These are phyloP conservation scores for Populus hybrid DNA, from an alignment of 441 rosid genomes.

Conservation along the genomic window DNA sequence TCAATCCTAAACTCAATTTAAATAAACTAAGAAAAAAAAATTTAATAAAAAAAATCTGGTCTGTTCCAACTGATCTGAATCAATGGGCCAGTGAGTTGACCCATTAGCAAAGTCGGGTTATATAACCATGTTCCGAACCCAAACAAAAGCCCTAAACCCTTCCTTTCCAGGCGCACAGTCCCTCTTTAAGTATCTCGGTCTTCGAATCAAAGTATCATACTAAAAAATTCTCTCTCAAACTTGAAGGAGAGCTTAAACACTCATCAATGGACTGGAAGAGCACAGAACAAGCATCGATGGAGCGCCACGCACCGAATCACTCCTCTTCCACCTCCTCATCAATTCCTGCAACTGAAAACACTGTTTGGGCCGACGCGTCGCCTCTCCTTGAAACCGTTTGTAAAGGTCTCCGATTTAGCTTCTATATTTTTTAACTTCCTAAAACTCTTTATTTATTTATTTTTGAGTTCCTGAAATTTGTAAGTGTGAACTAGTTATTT, in stretches of 20 bases:
- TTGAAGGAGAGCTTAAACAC: neutral
- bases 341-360: slow-evolving; percentile 59
- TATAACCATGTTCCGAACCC: neutral
- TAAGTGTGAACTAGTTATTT: neutral
- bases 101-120: neutral
- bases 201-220: neutral
- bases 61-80: neutral
- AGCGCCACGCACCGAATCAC: slow-evolving; percentile 32
- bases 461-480: neutral
- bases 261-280: slow-evolving; percentile 14
- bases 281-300: slow-evolving; percentile 36
- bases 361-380: slow-evolving; percentile 88
- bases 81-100: neutral
- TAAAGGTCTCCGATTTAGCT: slow-evolving; percentile 37
- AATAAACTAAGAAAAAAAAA: too few relatives aligned
- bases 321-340: slow-evolving; percentile 16
- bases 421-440: neutral
- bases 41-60: too few relatives aligned
- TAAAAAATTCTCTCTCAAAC: neutral
- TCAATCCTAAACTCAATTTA: too few relatives aligned
- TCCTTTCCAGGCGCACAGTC: neutral
- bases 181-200: neutral
- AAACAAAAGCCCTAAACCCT: neutral
- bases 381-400: slow-evolving; percentile 80
- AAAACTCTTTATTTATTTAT: slow-evolving; percentile 1